Base-by-base conservation (phyloP, 805 yeast genomes). In the Lachancea fermentati region DNA sequence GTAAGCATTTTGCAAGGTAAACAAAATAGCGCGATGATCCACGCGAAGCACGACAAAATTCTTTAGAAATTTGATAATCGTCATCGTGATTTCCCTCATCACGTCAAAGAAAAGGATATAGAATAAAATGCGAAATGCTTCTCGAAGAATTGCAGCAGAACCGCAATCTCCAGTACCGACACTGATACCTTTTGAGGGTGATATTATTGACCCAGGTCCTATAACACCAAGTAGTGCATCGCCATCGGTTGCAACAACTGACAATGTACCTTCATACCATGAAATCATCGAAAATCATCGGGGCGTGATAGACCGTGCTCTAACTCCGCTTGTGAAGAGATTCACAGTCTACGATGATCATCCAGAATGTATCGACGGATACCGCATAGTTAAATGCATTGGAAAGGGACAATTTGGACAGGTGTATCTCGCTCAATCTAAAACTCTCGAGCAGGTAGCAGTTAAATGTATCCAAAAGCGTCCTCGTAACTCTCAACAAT, bases 391-490 rank as follows among this genome's bases (percentile, higher is more conserved):
- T 0, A 35, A 49, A 4, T 37, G 48, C 9, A 37, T 59, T 8
- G 65, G 65, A 1, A 43, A 40, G 16, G 65, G 65, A 3, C 64
- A 60, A 41, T 60, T 49, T 45, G 63, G 63, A 4, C 55, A 57
- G 36, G 64, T 61, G 2, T 57, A 53, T 33, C 51, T 53, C 38
- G 60, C 59, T 2, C 34, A 31, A 16, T 34, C 47, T 5, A 19
- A 39, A 1, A 19, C 41, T 13, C 39, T 37, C 3, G 37, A 36
- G 5, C 15, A 47, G 1, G 55, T 56, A 2, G 67, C 67, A 1
- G 36, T 62, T 4, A 62, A 62, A 32, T 48, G 50, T 19, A 55
- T 57, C 11, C 43, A 53, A 11, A 62, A 62, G 39, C 49, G 46
- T 28, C 62, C 62, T 2, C 37, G 45, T 36, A 55, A 37, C 24